Conservation (phyloP, 1,139 yeast species). For the Arxiozyma slooffiae region DNA sequence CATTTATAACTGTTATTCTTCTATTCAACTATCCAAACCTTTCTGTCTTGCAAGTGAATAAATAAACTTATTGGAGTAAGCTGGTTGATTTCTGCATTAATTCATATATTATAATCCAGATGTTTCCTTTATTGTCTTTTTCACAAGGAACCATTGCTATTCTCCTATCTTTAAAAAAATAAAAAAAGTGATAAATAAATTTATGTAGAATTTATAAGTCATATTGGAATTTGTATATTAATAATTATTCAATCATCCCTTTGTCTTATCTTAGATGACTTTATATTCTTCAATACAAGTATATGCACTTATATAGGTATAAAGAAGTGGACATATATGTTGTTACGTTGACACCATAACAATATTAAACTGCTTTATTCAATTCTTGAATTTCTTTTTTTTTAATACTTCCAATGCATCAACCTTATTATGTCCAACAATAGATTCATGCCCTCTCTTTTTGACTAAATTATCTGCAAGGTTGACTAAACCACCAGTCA, state of each 20-base stretch:
- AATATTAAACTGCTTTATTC: not conserved
- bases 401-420: slow-evolving; percentile 65
- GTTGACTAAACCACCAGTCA: slow-evolving; percentile 77
- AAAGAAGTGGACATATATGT: not conserved
- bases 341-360: not conserved
- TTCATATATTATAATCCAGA: slow-evolving; percentile 1
- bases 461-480: slow-evolving; percentile 74
- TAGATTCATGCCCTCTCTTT: slow-evolving; percentile 59
- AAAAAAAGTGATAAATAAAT: not conserved
- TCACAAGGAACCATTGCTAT: not conserved
- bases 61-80: not conserved
- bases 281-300: not conserved
- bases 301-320: not conserved
- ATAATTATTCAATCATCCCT: not conserved
- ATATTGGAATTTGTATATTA: not conserved
- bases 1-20: not conserved
- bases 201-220: not conserved
- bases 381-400: slow-evolving; percentile 21
- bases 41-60: not conserved
- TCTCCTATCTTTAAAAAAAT: not conserved
- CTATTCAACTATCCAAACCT: not conserved
- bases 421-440: slow-evolving; percentile 59
- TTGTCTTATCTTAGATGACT: not conserved
- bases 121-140: not conserved
- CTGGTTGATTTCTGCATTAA: slow-evolving; percentile 4